phyloP scores from a whole-genome alignment of 2,329 filamentous ascomycete genomes.

The Orbilia oligospora region DNA sequence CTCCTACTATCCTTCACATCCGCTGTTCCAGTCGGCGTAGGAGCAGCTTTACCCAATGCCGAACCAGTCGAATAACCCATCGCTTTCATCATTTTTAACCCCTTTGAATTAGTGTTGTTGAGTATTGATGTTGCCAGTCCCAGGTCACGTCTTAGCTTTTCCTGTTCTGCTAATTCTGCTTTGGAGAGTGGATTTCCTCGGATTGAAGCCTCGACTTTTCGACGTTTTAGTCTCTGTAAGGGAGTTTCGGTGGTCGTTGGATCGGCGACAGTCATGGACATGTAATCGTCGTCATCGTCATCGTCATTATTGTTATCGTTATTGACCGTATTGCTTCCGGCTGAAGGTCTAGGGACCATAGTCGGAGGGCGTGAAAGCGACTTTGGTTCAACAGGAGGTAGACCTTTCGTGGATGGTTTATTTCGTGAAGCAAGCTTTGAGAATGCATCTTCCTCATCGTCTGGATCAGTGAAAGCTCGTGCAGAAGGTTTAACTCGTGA shows the following conservation, averaged over 20 bases:
- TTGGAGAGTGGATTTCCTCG: constrained; percentile 82
- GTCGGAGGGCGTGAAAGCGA: constrained; percentile 20
- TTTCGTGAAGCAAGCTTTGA: constrained; percentile 40
- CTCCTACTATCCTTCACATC: constrained; percentile 71
- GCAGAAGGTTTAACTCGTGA: constrained; percentile 25
- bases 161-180: constrained; percentile 82
- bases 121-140: constrained; percentile 83
- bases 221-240: constrained; percentile 49
- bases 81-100: constrained; percentile 95
- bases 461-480: constrained; percentile 27
- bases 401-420: constrained; percentile 28
- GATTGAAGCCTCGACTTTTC: constrained; percentile 73
- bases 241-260: constrained; percentile 66
- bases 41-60: constrained; percentile 76
- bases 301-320: constrained; percentile 64
- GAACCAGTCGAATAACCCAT: constrained; percentile 88
- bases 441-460: constrained; percentile 58
- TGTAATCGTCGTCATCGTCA: constrained; percentile 93
- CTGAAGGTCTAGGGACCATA: not conserved
- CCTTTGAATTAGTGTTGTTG: constrained; percentile 75
- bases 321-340: not conserved
- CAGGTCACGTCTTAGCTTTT: constrained; percentile 79
- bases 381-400: constrained; percentile 38
- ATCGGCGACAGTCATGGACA: constrained; percentile 92
- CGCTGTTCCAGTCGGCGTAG: constrained; percentile 62